Evolutionary conservation across 345 rosid genomes (phyloP), one percentile per base, ranked within the genome.

Genomic region (Adansonia digitata): DNA sequence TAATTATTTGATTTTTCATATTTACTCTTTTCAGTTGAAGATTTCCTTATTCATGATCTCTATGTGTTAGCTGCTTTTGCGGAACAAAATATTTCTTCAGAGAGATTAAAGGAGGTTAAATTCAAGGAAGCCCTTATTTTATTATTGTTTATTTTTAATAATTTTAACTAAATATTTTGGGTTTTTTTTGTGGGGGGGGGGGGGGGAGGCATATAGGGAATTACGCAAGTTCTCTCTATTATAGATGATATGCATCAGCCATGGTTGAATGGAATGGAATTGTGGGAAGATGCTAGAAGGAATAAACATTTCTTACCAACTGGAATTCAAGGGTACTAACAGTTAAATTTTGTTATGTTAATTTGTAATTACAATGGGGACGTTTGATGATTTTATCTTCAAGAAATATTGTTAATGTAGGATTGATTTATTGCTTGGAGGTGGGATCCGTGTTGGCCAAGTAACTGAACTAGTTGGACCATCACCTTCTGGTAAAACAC

Each of bases 401-500:
- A 26, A 26, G 53, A 40, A 48, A 31, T 61, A 35, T 22, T 15
- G 46, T 34, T 39, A 22, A 71, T 82, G 59, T 81, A 92, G 97
- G 83, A 37, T 85, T 76, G 97, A 93, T 82, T 76, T 78, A 22
- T 82, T 91, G 64, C 93, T 91, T 77, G 80, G 74, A 62, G 98
- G 93, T 74, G 98, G 98, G 52, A 43, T 91, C 46, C 65, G 84
- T 42, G 80, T 75, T 75, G 98, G 97, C 63, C 93, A 85, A 72
- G 74, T 93, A 48, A 91, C 92, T 22, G 98, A 93, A 83, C 74
- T 93, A 70, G 93, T 84, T n/a, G 98, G 98, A 64, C 91, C 89
- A 40, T 93, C 98, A 0, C 84, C 97, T 52, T 91, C 97, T 57
- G 97, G 98, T 78, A 93, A 93, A 91, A 93, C 97, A 55, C 97